Evolutionary conservation across 495 filamentous ascomycete species (phyloP), one percentile per base, ranked within the genome.

Genomic region (Lasiosphaeria hispida): DNA sequence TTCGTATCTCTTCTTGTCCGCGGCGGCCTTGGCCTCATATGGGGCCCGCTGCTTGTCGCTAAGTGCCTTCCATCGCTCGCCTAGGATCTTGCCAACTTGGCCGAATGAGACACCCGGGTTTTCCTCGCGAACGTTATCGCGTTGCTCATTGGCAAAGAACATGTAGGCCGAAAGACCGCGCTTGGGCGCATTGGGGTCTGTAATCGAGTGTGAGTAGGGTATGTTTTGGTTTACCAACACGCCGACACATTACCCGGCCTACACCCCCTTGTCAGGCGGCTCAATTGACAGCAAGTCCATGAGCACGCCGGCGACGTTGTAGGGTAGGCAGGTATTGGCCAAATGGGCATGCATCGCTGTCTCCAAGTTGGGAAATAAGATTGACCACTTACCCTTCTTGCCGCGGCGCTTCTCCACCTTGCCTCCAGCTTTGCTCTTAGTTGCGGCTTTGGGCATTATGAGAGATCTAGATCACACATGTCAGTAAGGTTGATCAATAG

Each of bases 101-200:
- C 94, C 94, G 75, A 99, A 99, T 56, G 85, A 86, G 78, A 99
- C 96, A 57, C 93, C 93, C 5, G 95, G 93, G 82, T 99, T 97
- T 76, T 99, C 94, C 71, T 95, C 90, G 69, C 93, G 89, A 64
- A 99, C 94, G 73, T 94, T 96, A 65, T 97, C 94, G 64, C 94
- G 92, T 75, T 96, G 89, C 73, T 97, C 95, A 67, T 97, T 97
- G 83, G 94, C 94, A 72, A 99, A 99, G 85, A 97, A 99, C 94
- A 99, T 99, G 85, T 99, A 99, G 50, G 95, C 94, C 17, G 94
- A 99, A 48, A 99, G 89, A 77, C 92, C 95, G 77, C 94, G 90
- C 89, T 97, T 99, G 70, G 94, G 94, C 47, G 92, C 92, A 73
- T 97, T 97, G 77, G 94, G 94, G 75, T 98, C 94, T 97, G 62